Evolutionary conservation across 2,329 filamentous ascomycete species (phyloP).

Genomic region (Cladobotryum protrusum): DNA sequence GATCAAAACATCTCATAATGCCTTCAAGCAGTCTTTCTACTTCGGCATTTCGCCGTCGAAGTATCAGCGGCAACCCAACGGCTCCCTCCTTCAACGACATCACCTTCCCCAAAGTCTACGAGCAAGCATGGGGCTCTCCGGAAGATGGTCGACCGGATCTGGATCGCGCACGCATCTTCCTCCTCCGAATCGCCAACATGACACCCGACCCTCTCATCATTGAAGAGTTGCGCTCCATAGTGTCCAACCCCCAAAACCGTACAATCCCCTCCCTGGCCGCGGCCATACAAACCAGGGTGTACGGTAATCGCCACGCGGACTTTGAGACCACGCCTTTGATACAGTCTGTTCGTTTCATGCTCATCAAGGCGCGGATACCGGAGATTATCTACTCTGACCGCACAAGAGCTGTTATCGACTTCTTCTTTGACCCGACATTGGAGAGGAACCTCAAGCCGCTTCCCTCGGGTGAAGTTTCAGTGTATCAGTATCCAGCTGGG

Average conservation of each 20-base stretch:
- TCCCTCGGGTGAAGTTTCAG: slow-evolving; percentile 17
- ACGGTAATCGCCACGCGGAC: slow-evolving; percentile 22
- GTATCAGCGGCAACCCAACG: slow-evolving; percentile 1
- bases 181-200: slow-evolving; percentile 24
- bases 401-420: slow-evolving; percentile 24
- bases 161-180: slow-evolving; percentile 26
- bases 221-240: slow-evolving; percentile 23
- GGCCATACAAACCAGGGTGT: slow-evolving; percentile 23
- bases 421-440: slow-evolving; percentile 31
- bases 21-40: too few species aligned
- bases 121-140: slow-evolving; percentile 25
- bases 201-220: slow-evolving; percentile 18
- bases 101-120: slow-evolving; percentile 26
- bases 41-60: slow-evolving; percentile 10
- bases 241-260: slow-evolving; percentile 18
- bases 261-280: slow-evolving; percentile 22
- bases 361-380: slow-evolving; percentile 24
- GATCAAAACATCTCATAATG: too few species aligned
- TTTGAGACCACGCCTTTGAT: slow-evolving; percentile 26
- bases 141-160: slow-evolving; percentile 21
- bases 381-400: slow-evolving; percentile 19
- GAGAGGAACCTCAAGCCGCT: slow-evolving; percentile 20
- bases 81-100: slow-evolving; percentile 21
- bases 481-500: slow-evolving; percentile 23
- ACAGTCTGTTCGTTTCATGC: slow-evolving; percentile 29